Evolutionary conservation across 176 grass and related monocot species (phyloP).

Genomic region (Thalia dealbata): DNA sequence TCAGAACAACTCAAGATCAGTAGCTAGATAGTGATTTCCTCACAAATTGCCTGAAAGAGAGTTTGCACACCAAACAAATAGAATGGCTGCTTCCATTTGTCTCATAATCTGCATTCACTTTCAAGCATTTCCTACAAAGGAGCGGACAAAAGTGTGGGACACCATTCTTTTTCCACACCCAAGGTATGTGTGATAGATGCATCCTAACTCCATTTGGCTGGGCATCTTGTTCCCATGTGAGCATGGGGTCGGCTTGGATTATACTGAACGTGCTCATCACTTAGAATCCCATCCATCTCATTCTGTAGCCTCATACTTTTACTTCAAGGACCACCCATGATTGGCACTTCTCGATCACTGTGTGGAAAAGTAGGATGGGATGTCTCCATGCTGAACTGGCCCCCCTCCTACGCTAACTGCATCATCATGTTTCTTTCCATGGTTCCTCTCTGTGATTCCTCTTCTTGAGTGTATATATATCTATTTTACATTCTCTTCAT

Average conservation of each 20-base stretch:
- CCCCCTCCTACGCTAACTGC: background rate
- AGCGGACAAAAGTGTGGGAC: background rate
- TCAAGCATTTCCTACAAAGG: background rate
- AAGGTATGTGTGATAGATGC: slow-evolving; percentile 1
- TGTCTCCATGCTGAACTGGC: background rate
- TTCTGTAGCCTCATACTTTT: background rate
- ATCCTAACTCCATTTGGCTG: background rate
- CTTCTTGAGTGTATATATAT: background rate
- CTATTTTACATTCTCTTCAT: background rate
- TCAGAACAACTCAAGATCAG: no score
- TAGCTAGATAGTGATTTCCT: background rate
- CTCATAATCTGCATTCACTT: background rate
- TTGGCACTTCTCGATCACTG: background rate
- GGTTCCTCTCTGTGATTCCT: background rate
- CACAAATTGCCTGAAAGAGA: background rate
- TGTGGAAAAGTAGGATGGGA: background rate
- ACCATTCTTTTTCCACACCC: background rate
- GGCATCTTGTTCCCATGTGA: slow-evolving; percentile 5
- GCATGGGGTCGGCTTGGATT: background rate
- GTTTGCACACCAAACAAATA: background rate
- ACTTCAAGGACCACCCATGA: background rate
- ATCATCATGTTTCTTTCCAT: background rate
- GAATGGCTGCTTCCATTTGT: no score
- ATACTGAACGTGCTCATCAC: background rate
- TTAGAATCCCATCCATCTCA: background rate